Conservation (phyloP, 1,139 yeast genomes). For the Saccharomyces hybrid region DNA sequence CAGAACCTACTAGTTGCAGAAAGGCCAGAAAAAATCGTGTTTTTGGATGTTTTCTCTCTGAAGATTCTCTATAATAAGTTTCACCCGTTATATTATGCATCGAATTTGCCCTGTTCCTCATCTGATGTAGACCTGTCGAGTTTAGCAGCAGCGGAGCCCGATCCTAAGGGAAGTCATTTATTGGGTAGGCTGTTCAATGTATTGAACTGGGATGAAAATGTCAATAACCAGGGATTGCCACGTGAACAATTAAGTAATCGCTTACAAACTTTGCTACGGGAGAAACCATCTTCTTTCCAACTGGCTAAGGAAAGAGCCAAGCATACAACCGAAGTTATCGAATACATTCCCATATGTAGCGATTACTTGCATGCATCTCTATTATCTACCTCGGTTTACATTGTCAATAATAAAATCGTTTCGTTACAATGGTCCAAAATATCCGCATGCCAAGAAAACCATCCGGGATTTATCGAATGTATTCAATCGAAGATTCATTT, state of each 20-base stretch:
- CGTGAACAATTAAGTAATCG: not conserved
- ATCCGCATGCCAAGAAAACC: slow-evolving; percentile 23
- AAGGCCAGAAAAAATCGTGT: not conserved
- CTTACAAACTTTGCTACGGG: not conserved
- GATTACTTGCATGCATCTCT: slow-evolving; percentile 39
- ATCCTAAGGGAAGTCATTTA: not conserved
- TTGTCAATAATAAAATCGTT: slow-evolving; percentile 27
- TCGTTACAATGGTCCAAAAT: slow-evolving; percentile 26
- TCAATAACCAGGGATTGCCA: not conserved
- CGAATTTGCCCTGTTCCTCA: not conserved
- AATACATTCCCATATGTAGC: slow-evolving; percentile 50
- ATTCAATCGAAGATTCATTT: slow-evolving; percentile 47
- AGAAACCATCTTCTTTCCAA: slow-evolving; percentile 9
- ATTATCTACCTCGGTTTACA: slow-evolving; percentile 19
- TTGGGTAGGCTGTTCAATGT: not conserved
- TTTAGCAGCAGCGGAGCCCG: not conserved
- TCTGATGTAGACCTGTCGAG: not conserved
- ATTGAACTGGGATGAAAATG: not conserved
- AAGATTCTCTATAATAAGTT: not conserved
- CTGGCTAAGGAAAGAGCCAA: slow-evolving; percentile 41
- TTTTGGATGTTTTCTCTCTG: not conserved
- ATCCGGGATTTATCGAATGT: slow-evolving; percentile 36
- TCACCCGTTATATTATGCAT: not conserved
- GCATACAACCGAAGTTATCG: slow-evolving; percentile 34
- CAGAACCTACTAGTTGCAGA: not conserved